A percentile compares a stretch with the other conserved stretches of the same genome.
These are phyloP conservation scores for Ophiocordyceps camponoti-saundersi DNA, from an alignment of 2,329 filamentous ascomycete genomes.

Conservation along the genomic window DNA sequence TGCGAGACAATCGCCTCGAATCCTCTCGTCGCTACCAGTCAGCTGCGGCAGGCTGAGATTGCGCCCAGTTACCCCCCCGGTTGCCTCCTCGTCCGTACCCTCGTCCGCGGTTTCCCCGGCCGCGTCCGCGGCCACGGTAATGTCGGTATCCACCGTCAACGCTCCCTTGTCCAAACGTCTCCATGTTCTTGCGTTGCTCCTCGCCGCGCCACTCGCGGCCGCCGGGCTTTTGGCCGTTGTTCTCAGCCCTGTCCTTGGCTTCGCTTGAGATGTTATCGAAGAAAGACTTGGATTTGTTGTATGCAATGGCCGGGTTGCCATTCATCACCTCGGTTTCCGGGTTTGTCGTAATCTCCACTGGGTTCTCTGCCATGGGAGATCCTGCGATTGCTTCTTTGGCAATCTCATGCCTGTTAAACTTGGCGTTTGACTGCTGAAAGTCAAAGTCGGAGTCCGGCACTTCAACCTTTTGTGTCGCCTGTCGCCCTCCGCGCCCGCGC, in stretches of 20 bases:
- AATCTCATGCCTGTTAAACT: constrained; percentile 34
- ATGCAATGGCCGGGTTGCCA: constrained; percentile 34
- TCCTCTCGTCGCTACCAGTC: constrained; percentile 15
- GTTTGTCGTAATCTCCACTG: constrained; percentile 20
- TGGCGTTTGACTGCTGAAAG: constrained; percentile 45
- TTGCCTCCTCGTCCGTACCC: constrained; percentile 24
- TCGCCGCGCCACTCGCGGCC: constrained; percentile 82
- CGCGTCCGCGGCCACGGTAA: constrained; percentile 65
- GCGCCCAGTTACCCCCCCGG: constrained; percentile 17
- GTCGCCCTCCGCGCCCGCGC: constrained; percentile 30
- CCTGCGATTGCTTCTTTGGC: constrained; percentile 78
- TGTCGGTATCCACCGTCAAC: constrained; percentile 69
- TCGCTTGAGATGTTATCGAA: constrained; percentile 98
- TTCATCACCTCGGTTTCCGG: constrained; percentile 20
- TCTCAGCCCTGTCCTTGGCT: constrained; percentile 71
- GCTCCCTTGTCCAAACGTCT: constrained; percentile 93
- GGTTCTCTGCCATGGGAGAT: constrained; percentile 44
- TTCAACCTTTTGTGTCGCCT: constrained; percentile 50
- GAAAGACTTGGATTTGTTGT: constrained; percentile 82
- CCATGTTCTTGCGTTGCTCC: constrained; percentile 89
- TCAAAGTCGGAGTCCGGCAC: constrained; percentile 87
- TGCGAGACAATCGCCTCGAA: not conserved
- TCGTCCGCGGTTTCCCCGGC: constrained; percentile 39
- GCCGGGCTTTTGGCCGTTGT: constrained; percentile 47
- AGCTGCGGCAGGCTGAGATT: constrained; percentile 12